phyloP scores from a whole-genome alignment of 768 basidiomycete species.

The Kondoa subrosea region DNA sequence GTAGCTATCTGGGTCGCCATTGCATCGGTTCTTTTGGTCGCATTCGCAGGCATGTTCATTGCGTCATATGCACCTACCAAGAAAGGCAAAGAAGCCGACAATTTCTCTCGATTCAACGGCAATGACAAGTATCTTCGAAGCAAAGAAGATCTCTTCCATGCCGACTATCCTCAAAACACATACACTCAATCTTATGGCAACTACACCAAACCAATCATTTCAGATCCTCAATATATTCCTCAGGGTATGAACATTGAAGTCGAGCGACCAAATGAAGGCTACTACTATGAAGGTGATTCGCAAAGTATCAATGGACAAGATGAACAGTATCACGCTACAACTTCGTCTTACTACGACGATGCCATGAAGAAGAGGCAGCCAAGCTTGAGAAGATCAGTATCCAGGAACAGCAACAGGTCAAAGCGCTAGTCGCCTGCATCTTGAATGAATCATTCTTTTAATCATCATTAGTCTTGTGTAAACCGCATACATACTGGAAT shows the following conservation, averaged over 20 bases:
- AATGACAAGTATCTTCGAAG: neutral
- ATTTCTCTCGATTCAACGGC: neutral
- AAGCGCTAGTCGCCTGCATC: neutral
- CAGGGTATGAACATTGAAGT: neutral
- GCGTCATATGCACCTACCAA: neutral
- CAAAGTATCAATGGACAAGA: neutral
- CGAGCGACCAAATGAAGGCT: no score
- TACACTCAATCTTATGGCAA: neutral
- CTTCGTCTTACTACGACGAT: neutral
- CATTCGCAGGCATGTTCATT: neutral
- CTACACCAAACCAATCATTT: neutral
- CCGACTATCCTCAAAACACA: neutral
- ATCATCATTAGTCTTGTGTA: neutral
- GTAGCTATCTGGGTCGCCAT: neutral
- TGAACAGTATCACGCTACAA: neutral
- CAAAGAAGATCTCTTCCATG: neutral
- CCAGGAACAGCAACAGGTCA: neutral
- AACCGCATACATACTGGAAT: neutral
- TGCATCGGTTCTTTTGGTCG: neutral
- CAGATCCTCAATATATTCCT: neutral
- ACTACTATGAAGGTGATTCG: no score
- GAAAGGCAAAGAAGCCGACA: neutral
- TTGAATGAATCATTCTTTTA: neutral
- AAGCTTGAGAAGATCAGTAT: neutral
- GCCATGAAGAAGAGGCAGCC: neutral